Evolutionary conservation across 306 rosid genomes (phyloP).

Genomic region (Biancaea sappan): DNA sequence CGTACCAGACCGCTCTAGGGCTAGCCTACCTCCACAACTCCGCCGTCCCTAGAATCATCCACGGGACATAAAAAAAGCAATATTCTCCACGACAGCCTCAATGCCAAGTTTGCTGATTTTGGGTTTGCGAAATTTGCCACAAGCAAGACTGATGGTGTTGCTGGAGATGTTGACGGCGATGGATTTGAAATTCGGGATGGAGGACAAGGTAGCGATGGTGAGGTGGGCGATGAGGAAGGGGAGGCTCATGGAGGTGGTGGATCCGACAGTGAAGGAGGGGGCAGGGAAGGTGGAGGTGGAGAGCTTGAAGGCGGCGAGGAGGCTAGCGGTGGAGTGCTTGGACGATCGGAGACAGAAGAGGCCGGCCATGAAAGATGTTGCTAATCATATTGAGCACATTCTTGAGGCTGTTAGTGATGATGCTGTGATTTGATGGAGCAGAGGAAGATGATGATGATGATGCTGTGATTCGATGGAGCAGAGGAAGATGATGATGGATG

Average conservation of each 20-base stretch:
- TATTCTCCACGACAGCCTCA: slow-evolving; percentile 40
- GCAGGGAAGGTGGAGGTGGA: slow-evolving; percentile 44
- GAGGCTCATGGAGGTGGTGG: slow-evolving; percentile 47
- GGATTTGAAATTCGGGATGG: slow-evolving; percentile 53
- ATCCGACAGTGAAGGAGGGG: slow-evolving; percentile 41
- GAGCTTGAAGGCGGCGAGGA: slow-evolving; percentile 48
- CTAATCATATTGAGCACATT: slow-evolving; percentile 49
- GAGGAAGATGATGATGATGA: too few species aligned
- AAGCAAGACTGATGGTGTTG: slow-evolving; percentile 49
- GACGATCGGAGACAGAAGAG: slow-evolving; percentile 47
- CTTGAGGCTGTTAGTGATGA: slow-evolving; percentile 33
- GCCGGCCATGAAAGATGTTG: slow-evolving; percentile 58
- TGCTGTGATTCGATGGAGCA: too few species aligned
- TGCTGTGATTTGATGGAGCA: too few species aligned
- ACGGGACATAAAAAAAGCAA: slow-evolving; percentile 53
- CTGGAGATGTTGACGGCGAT: slow-evolving; percentile 54
- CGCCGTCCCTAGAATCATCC: slow-evolving; percentile 47
- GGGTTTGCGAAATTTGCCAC: slow-evolving; percentile 47
- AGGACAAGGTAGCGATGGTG: slow-evolving; percentile 49
- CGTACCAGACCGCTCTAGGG: slow-evolving; percentile 44
- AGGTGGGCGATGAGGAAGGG: slow-evolving; percentile 46
- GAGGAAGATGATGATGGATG: too few species aligned
- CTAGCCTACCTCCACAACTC: slow-evolving; percentile 51
- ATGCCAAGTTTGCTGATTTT: slow-evolving; percentile 49
- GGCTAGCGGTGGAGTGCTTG: slow-evolving; percentile 45